phyloP scores from a whole-genome alignment of 768 basidiomycete species.

The Naematelia aurantialba region DNA sequence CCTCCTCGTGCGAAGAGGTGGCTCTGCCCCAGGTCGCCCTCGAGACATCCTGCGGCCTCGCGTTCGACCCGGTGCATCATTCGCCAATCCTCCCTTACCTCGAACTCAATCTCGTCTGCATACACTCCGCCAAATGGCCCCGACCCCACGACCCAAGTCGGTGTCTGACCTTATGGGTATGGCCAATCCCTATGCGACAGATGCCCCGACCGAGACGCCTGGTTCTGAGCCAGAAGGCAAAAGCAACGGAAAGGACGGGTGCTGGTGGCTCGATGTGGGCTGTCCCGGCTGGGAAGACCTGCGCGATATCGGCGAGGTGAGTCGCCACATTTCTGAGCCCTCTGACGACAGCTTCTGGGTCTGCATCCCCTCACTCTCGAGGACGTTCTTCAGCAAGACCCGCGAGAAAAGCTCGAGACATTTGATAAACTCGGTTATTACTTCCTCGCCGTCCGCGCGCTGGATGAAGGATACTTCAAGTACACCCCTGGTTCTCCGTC shows the following conservation, averaged over 20 bases:
- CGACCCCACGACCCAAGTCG: constrained; percentile 36
- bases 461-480: constrained; percentile 59
- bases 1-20: constrained; percentile 14
- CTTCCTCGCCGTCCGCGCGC: constrained; percentile 78
- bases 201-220: constrained; percentile 7
- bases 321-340: constrained; percentile 19
- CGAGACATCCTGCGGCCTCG: constrained; percentile 6
- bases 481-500: constrained; percentile 45
- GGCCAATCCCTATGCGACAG: constrained; percentile 15
- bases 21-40: constrained; percentile 21
- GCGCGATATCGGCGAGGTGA: constrained; percentile 75
- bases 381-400: constrained; percentile 86
- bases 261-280: constrained; percentile 86
- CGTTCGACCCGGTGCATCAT: constrained; percentile 14
- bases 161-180: constrained; percentile 46
- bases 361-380: constrained; percentile 90
- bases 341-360: constrained; percentile 62
- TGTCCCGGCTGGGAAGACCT: constrained; percentile 86
- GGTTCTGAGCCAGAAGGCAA: constrained; percentile 6
- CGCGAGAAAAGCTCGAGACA: constrained; percentile 83
- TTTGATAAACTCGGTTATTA: constrained; percentile 88
- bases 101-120: constrained; percentile 24
- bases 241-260: constrained; percentile 27
- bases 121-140: constrained; percentile 14
- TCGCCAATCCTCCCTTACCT: constrained; percentile 20